Evolutionary conservation across 2,329 filamentous ascomycete genomes (phyloP).

Genomic region (Coniella lustricola): DNA sequence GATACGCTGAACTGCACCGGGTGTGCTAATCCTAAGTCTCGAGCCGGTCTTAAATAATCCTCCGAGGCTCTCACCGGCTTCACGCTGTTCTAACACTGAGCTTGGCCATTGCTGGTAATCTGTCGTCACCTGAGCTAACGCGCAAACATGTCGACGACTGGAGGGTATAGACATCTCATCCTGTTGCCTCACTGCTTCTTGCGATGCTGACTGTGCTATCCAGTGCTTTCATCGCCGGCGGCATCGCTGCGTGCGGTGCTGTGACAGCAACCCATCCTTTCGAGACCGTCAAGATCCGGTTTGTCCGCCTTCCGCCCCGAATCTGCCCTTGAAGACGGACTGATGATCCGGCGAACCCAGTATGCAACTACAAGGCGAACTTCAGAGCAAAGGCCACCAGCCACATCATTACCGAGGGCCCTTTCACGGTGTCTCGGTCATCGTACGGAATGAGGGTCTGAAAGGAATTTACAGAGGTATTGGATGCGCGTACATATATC

Average conservation of each 20-base stretch:
- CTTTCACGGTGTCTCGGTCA: conserved; percentile 83
- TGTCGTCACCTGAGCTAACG: neutral
- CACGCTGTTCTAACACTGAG: neutral
- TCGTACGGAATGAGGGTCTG: conserved; percentile 83
- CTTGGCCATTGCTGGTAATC: neutral
- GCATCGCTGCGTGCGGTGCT: conserved; percentile 92
- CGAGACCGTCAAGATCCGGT: conserved; percentile 98
- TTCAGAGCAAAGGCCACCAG: conserved; percentile 78
- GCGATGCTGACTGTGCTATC: conserved; percentile 15
- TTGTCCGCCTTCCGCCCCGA: conserved; percentile 24
- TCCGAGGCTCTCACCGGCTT: neutral
- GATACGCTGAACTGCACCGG: neutral
- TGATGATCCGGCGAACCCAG: conserved; percentile 35
- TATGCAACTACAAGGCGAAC: conserved; percentile 92
- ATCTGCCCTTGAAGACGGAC: neutral
- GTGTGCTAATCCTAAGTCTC: neutral
- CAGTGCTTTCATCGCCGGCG: conserved; percentile 88
- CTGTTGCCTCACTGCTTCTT: neutral
- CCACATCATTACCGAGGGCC: conserved; percentile 86
- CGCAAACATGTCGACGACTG: conserved; percentile 44
- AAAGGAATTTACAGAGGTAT: conserved; percentile 82
- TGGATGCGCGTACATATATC: conserved; percentile 90
- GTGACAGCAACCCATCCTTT: conserved; percentile 97
- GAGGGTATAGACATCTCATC: conserved; percentile 27
- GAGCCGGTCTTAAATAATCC: neutral